Base-by-base conservation (phyloP, 257 asterid genomes). In the Cinchona pubescens region DNA sequence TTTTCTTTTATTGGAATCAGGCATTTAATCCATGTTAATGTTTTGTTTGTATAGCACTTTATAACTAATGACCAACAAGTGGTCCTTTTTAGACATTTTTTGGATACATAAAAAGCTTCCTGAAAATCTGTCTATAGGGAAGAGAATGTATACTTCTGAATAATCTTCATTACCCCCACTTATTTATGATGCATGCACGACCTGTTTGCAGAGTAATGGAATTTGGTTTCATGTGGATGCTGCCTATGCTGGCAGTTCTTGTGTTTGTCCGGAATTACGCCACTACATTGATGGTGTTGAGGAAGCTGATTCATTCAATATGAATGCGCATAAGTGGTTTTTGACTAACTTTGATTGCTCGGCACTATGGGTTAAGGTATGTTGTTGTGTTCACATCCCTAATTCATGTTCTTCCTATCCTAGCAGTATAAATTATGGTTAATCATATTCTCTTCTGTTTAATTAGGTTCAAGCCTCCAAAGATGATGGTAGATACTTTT, bases 241-340 rank as follows among this genome's bases (percentile, higher is more conserved):
- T 74, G 99, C 99, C 63, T 92, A 92, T 71, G 99, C 97, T 83
- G 99, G 99, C 81, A 94, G 99, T 84, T 96, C 99, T 45, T 92
- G 96, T 79, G 79, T 94, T 69, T 94, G 99, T 73, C 97, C 97
- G 0, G 99, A 94, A 80, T 86, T 86, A 45, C 93, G 94, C 72
- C 94, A 85, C 83, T 83, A 83, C 72, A 79, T 92, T 56, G 82
- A 94, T 74, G 99, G 99, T 1, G 90, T 94, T 5, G 97, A 92
- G 75, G 93, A 81, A 84, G 93, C 92, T 38, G 85, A 84, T 86
- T 94, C 99, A 18, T 94, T 94, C 76, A 94, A 92, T 88, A 88
- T 94, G 99, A 94, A 94, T 75, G 96, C 99, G 19, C 97, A 94
- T 76, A 94, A 94, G 82, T 94, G 97, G 96, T 88, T 94, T 75